A percentile compares a stretch with the other conserved stretches of the same genome.
phyloP scores from a whole-genome alignment of 768 basidiomycete genomes.

The Lactarius deliciosus region DNA sequence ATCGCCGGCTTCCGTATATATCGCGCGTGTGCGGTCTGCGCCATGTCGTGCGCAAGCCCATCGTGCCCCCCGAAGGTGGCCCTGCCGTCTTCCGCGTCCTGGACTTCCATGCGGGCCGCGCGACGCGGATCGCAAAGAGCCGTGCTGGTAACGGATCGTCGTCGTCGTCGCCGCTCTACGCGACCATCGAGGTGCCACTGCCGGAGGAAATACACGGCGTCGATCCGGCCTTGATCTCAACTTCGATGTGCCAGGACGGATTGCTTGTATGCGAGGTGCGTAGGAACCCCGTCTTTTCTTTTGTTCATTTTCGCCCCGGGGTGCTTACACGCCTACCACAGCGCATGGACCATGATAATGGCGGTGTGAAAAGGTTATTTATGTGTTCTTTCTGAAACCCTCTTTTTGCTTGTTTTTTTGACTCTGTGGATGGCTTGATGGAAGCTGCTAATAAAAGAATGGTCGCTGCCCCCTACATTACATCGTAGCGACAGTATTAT shows the following conservation, averaged over 20 bases:
- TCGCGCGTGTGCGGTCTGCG: constrained; percentile 11
- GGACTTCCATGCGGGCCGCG: constrained; percentile 6
- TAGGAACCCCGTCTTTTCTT: neutral
- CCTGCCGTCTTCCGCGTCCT: neutral
- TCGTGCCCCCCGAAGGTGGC: neutral
- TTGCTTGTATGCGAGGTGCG: constrained; percentile 8
- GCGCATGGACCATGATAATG: neutral
- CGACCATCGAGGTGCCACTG: constrained; percentile 1
- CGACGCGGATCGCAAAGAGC: neutral
- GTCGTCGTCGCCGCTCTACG: neutral
- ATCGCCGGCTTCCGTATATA: neutral
- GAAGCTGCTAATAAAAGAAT: neutral
- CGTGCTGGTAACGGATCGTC: neutral
- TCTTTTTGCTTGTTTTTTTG: neutral
- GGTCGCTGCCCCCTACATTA: too few species aligned
- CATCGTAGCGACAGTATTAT: too few species aligned
- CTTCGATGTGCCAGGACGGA: constrained; percentile 8
- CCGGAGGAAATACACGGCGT: neutral
- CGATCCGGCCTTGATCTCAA: neutral
- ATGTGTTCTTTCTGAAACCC: constrained; percentile 4
- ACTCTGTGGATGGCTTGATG: neutral
- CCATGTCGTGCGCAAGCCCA: neutral
- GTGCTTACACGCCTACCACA: neutral
- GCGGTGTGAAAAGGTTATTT: neutral
- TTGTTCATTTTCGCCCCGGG: neutral